These are phyloP conservation scores for Juncus effusus DNA, from an alignment of 176 grass and related monocot species.

Conservation along the genomic window DNA sequence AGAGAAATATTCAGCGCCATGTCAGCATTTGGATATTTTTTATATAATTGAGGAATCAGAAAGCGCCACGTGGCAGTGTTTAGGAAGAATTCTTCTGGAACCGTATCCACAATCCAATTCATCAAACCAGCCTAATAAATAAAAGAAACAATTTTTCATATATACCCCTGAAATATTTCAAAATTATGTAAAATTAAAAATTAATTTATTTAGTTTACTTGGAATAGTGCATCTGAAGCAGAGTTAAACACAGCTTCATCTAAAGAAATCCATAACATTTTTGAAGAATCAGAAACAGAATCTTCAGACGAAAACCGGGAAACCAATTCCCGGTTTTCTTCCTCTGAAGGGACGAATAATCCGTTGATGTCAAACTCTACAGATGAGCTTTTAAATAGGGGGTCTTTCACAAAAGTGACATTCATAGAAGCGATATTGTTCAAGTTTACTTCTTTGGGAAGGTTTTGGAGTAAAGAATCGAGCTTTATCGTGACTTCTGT, in stretches of 20 bases:
- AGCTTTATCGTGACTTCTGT: conserved; percentile 59
- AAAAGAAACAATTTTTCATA: conserved; percentile 9
- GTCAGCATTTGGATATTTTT: conserved; percentile 62
- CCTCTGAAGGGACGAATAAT: conserved; percentile 55
- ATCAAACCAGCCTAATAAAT: conserved; percentile 62
- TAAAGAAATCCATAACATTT: conserved; percentile 88
- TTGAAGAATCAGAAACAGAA: conserved; percentile 38
- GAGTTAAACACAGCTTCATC: conserved; percentile 87
- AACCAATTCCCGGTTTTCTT: conserved; percentile 13
- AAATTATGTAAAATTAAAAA: neutral
- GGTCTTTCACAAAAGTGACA: conserved; percentile 78
- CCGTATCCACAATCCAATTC: conserved; percentile 62
- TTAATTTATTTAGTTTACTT: conserved; percentile 41
- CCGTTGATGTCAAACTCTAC: conserved; percentile 92
- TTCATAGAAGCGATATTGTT: conserved; percentile 65
- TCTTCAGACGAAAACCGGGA: conserved; percentile 28
- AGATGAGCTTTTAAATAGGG: conserved; percentile 63
- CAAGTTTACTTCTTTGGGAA: conserved; percentile 83
- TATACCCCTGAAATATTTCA: conserved; percentile 3
- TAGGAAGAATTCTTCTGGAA: conserved; percentile 75
- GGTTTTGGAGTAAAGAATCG: conserved; percentile 60
- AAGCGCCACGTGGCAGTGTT: conserved; percentile 83
- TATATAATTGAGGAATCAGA: conserved; percentile 77
- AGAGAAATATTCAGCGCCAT: conserved; percentile 80
- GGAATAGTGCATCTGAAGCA: conserved; percentile 62